Percentiles rank a stretch among this genome's conserved stretches.
phyloP scores from a whole-genome alignment of 345 rosid species.

The Salix viminalis region DNA sequence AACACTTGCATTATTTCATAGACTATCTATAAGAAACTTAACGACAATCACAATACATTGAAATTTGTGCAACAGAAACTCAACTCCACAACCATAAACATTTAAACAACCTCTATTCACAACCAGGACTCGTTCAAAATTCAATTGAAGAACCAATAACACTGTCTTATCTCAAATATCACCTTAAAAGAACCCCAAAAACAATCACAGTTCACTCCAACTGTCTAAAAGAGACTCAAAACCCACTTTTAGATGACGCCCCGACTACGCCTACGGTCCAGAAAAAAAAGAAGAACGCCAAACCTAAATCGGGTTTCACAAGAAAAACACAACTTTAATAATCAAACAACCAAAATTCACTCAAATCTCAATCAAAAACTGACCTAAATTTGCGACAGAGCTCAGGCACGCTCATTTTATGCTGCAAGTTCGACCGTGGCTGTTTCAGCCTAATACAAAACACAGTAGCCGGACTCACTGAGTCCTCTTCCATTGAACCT shows the following conservation, averaged over 20 bases:
- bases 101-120: neutral
- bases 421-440: constrained; percentile 72
- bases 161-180: neutral
- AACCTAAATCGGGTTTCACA: neutral
- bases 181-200: neutral
- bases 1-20: neutral
- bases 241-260: neutral
- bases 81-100: neutral
- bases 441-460: constrained; percentile 84
- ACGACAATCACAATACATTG: neutral
- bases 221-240: neutral
- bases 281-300: neutral
- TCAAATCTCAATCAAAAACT: neutral
- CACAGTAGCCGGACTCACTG: constrained; percentile 73
- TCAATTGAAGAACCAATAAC: neutral
- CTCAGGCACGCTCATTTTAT: constrained; percentile 90
- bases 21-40: neutral
- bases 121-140: neutral
- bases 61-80: neutral
- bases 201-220: neutral
- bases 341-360: neutral
- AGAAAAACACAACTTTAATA: neutral
- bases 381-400: constrained; percentile 90
- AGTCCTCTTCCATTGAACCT: constrained; percentile 75
- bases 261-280: neutral